phyloP scores from a whole-genome alignment of 108 stramenopile genomes.

The Skeletonema potamos region DNA sequence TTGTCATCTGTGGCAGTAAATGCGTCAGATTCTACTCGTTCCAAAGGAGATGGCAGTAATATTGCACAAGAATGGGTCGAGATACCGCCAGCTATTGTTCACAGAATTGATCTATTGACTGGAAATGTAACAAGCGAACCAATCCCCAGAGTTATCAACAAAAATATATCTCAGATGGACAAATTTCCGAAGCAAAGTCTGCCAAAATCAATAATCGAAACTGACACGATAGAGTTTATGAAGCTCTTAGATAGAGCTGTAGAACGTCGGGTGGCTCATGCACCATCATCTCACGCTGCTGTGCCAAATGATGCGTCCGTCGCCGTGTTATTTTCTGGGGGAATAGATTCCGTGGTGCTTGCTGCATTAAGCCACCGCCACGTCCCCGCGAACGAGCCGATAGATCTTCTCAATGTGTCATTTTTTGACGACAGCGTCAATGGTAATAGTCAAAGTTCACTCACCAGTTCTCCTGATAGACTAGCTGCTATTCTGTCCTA shows the following conservation, averaged over 20 bases:
- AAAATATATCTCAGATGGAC: background rate
- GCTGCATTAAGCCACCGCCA: constrained; percentile 85
- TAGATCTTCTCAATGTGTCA: constrained; percentile 92
- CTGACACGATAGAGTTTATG: background rate
- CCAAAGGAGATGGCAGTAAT: background rate
- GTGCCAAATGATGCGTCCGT: constrained; percentile 45
- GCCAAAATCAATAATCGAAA: background rate
- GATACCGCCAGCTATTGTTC: constrained; percentile 63
- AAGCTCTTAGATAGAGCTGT: constrained; percentile 59
- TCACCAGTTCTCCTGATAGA: constrained; percentile 80
- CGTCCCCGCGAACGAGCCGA: constrained; percentile 49
- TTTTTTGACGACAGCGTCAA: constrained; percentile 50
- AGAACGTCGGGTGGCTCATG: constrained; percentile 50
- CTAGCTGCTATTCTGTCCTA: constrained; percentile 82
- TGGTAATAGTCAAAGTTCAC: background rate
- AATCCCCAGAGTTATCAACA: constrained; percentile 33
- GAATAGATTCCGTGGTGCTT: constrained; percentile 92
- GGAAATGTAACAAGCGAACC: constrained; percentile 11
- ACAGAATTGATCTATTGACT: constrained; percentile 37
- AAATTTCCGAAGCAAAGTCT: background rate
- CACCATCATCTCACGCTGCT: constrained; percentile 31
- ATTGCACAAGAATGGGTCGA: constrained; percentile 55
- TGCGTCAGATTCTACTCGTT: background rate
- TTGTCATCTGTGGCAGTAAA: constrained; percentile 42
- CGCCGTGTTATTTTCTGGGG: constrained; percentile 95